Conservation (phyloP, 768 basidiomycete species). For the Phylloporus sp. region DNA sequence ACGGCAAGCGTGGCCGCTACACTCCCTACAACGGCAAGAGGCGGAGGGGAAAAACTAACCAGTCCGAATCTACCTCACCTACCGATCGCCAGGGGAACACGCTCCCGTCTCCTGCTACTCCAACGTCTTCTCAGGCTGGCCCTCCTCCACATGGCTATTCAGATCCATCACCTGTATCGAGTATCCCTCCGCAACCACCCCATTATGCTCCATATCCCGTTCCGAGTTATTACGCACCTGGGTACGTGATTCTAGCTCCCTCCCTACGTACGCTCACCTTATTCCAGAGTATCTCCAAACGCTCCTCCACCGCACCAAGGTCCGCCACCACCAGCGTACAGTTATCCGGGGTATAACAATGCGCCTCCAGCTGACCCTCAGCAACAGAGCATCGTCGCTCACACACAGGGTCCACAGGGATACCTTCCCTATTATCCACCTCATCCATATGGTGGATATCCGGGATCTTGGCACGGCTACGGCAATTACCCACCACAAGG, state of each 20-base stretch:
- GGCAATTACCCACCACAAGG: slow-evolving; percentile 30
- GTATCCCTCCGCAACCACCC: slow-evolving; percentile 23
- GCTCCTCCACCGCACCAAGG: slow-evolving; percentile 23
- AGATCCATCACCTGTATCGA: slow-evolving; percentile 24
- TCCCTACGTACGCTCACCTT: slow-evolving; percentile 14
- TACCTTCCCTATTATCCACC: slow-evolving; percentile 34
- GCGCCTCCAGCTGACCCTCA: slow-evolving; percentile 22
- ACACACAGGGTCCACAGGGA: slow-evolving; percentile 16
- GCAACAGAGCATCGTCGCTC: slow-evolving; percentile 23
- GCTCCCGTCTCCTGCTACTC: slow-evolving; percentile 29
- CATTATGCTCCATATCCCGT: slow-evolving; percentile 33
- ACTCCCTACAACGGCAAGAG: slow-evolving; percentile 43
- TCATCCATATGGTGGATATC: slow-evolving; percentile 30
- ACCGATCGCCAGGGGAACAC: slow-evolving; percentile 24
- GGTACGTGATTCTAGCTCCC: slow-evolving; percentile 11
- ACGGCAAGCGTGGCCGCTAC: slow-evolving; percentile 44
- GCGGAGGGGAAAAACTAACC: slow-evolving; percentile 33
- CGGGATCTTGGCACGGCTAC: slow-evolving; percentile 27
- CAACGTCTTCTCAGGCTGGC: slow-evolving; percentile 25
- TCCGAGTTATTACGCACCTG: slow-evolving; percentile 33
- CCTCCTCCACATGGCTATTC: slow-evolving; percentile 29
- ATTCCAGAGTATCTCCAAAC: slow-evolving; percentile 17
- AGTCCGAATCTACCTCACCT: slow-evolving; percentile 29
- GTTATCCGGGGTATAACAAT: slow-evolving; percentile 22
- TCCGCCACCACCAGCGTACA: slow-evolving; percentile 15